Evolutionary conservation across 805 yeast genomes (phyloP), one percentile per base, ranked within the genome.

Genomic region (Spathaspora passalidarum): DNA sequence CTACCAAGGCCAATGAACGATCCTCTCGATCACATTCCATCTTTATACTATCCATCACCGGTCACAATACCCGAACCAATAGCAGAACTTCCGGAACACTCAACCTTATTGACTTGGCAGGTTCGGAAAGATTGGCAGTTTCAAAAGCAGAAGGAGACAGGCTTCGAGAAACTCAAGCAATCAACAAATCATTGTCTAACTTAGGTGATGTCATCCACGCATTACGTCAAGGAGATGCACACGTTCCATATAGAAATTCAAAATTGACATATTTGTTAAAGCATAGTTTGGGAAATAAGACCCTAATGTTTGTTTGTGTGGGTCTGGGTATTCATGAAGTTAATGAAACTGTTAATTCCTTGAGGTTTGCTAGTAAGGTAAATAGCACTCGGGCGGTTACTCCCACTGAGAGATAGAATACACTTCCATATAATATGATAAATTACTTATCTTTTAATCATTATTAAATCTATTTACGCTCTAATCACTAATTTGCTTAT

Each of bases 21-120:
- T 91, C 97, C 1, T 92, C 98, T 0, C 76, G 99, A 56, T 92
- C 98, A 0, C 99, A 92, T 62, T 83, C 88, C 3, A 83, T 92
- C 0, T 90, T 88, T 54, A 82, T 80, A 9, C 69, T 94, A 2
- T 66, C 73, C 14, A 66, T 92, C 11, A 46, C 60, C 2, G 95
- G 96, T 0, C 43, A 40, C 2, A 81, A 87, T 56, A 16, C 51
- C 1, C 55, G 57, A 8, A 79, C 85, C 0, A 78, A 79, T 0
- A 79, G 78, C 22, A 48, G 51, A 1, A 56, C 66, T 42, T 52
- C 58, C n/a, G 94, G 97, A 9, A 74, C 79, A 1, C 68, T 92
- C 47, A 91, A 92, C 57, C 68, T 92, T 45, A 82, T 94, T 41
- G 99, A 92, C 65, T 71, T 92, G 45, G 99, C 99, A 0, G 99